Conservation (phyloP, 768 basidiomycete species). For the Omphalotus guepiniiformis region DNA sequence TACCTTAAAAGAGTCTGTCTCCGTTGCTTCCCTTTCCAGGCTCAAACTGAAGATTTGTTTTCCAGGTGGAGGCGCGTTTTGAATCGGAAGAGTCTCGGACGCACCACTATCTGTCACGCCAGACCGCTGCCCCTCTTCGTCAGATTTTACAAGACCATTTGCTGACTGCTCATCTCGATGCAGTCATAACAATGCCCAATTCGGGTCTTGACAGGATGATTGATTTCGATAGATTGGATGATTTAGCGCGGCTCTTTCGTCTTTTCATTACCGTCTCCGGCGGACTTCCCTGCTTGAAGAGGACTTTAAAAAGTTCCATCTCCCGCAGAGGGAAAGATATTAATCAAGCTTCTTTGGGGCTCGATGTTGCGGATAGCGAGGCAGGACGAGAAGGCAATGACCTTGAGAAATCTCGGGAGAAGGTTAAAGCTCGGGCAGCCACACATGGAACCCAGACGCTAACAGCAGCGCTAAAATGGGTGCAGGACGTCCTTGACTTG, state of each 20-base stretch:
- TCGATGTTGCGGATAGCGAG: slow-evolving; percentile 23
- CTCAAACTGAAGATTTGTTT: slow-evolving; percentile 11
- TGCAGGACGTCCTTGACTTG: slow-evolving; percentile 82
- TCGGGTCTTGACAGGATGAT: slow-evolving; percentile 89
- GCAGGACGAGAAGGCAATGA: background rate
- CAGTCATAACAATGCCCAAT: slow-evolving; percentile 71
- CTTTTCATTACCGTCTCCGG: slow-evolving; percentile 64
- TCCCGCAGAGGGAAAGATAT: slow-evolving; percentile 72
- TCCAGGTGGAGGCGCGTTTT: slow-evolving; percentile 76
- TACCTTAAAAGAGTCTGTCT: slow-evolving; percentile 72
- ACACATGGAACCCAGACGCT: slow-evolving; percentile 44
- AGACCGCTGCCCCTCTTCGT: slow-evolving; percentile 64
- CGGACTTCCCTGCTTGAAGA: slow-evolving; percentile 63
- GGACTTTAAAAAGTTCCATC: slow-evolving; percentile 69
- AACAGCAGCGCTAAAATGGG: slow-evolving; percentile 81
- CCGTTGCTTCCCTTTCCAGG: background rate
- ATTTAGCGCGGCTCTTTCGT: slow-evolving; percentile 74
- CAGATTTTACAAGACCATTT: slow-evolving; percentile 76
- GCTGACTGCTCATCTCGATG: slow-evolving; percentile 69
- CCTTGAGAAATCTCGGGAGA: slow-evolving; percentile 23
- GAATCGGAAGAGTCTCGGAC: slow-evolving; percentile 80
- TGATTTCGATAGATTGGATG: slow-evolving; percentile 70
- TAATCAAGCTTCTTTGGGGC: slow-evolving; percentile 55
- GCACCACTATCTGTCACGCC: slow-evolving; percentile 79
- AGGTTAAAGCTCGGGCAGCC: slow-evolving; percentile 42